Conservation (phyloP, 176 grass and related monocot species). For the Aechmea fasciata region DNA sequence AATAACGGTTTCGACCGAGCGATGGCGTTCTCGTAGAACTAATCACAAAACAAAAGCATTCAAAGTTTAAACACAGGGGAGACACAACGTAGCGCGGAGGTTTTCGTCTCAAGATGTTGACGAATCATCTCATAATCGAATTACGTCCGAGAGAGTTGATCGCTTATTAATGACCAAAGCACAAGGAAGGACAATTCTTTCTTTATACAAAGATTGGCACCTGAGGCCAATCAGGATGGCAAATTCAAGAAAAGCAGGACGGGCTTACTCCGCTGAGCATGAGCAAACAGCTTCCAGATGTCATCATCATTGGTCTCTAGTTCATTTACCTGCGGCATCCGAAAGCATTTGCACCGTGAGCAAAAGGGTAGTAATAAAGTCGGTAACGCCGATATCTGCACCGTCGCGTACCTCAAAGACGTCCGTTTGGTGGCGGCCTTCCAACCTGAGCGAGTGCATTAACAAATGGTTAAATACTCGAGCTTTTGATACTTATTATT, state of each 20-base stretch:
- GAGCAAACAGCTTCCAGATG: conserved; percentile 24
- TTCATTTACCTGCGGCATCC: neutral
- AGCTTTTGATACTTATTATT: neutral
- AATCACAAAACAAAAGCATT: no score
- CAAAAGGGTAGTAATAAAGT: neutral
- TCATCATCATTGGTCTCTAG: neutral
- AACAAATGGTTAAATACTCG: neutral
- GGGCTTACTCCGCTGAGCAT: conserved; percentile 16
- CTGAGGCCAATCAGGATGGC: neutral
- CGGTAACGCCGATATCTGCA: neutral
- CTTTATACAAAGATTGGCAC: neutral
- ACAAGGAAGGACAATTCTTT: neutral
- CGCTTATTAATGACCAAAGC: no score
- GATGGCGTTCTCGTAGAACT: neutral
- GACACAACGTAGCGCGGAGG: no score
- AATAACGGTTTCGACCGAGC: neutral
- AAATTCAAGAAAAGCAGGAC: neutral
- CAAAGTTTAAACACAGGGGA: no score
- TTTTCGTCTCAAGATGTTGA: no score
- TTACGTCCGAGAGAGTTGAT: no score
- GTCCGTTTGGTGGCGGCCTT: neutral
- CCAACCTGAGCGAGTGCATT: neutral
- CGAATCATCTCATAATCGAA: no score
- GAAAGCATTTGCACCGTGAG: neutral
- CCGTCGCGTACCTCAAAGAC: neutral